phyloP scores from a whole-genome alignment of 306 rosid genomes.

The Spatholobus suberectus region DNA sequence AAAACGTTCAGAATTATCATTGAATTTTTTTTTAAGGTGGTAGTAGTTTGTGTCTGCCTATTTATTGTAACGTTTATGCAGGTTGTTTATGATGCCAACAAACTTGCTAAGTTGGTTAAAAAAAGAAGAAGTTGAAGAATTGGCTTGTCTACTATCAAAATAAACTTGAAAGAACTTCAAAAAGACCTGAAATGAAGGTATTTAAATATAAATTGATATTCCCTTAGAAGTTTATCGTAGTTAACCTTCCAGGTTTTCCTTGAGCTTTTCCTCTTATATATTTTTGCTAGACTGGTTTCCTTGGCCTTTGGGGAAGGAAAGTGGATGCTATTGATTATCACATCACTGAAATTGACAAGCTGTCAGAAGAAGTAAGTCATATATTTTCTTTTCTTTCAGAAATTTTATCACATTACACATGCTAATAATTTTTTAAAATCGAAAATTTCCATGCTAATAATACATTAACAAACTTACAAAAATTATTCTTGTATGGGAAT shows the following conservation, averaged over 20 bases:
- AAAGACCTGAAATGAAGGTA: slow-evolving; percentile 72
- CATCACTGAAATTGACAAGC: slow-evolving; percentile 60
- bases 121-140: slow-evolving; percentile 74
- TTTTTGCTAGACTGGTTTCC: slow-evolving; percentile 72
- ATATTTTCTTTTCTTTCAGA: background rate
- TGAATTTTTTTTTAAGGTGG: background rate
- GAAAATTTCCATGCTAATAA: background rate
- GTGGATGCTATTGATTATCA: slow-evolving; percentile 75
- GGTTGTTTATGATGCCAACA: slow-evolving; percentile 79
- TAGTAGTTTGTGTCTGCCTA: background rate
- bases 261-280: slow-evolving; percentile 8
- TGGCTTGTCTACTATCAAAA: slow-evolving; percentile 82
- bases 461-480: background rate
- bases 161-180: slow-evolving; percentile 63
- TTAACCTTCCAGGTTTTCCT: background rate
- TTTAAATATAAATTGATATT: slow-evolving; percentile 3
- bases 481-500: background rate
- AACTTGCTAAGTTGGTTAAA: slow-evolving; percentile 66
- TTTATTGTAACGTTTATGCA: slow-evolving; percentile 43
- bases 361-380: slow-evolving; percentile 64
- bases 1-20: background rate
- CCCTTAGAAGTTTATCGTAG: background rate
- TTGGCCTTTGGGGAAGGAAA: slow-evolving; percentile 79
- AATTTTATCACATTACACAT: background rate
- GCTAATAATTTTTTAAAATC: background rate